These are phyloP conservation scores for Phytophthora melonis DNA, from an alignment of 352 stramenopile species.

Conservation along the genomic window DNA sequence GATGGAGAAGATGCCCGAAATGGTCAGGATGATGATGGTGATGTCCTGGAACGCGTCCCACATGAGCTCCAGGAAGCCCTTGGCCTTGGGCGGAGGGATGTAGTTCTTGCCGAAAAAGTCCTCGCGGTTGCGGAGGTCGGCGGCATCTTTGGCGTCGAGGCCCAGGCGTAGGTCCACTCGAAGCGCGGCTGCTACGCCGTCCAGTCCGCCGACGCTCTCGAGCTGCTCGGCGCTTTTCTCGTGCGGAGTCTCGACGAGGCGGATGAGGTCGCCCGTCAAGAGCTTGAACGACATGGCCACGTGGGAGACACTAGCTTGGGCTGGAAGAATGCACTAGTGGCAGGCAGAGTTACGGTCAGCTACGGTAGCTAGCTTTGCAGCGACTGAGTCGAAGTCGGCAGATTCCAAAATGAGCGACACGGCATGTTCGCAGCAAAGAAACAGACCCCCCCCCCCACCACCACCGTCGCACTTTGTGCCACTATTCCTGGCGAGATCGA, in stretches of 20 bases:
- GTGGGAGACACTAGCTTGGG: not conserved
- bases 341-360: too few species aligned
- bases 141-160: constrained; percentile 39
- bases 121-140: constrained; percentile 31
- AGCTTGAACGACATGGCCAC: constrained; percentile 10
- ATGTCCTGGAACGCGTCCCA: constrained; percentile 85
- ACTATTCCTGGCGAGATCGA: constrained; percentile 10
- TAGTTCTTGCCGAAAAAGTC: constrained; percentile 55
- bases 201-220: constrained; percentile 37
- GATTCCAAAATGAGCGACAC: constrained; percentile 10
- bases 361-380: not conserved
- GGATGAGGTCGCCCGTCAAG: constrained; percentile 17
- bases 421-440: not conserved
- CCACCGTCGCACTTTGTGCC: not conserved
- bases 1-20: constrained; percentile 67
- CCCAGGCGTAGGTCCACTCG: constrained; percentile 42
- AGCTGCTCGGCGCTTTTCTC: constrained; percentile 16
- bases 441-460: not conserved
- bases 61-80: constrained; percentile 64
- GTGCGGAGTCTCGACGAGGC: constrained; percentile 16
- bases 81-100: constrained; percentile 41
- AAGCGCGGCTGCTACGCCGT: constrained; percentile 43
- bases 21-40: constrained; percentile 84
- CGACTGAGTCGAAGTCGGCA: not conserved
- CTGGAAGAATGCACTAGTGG: too few species aligned